phyloP scores from a whole-genome alignment of 169 alveolate genomes.

The Babesia bigemina region DNA sequence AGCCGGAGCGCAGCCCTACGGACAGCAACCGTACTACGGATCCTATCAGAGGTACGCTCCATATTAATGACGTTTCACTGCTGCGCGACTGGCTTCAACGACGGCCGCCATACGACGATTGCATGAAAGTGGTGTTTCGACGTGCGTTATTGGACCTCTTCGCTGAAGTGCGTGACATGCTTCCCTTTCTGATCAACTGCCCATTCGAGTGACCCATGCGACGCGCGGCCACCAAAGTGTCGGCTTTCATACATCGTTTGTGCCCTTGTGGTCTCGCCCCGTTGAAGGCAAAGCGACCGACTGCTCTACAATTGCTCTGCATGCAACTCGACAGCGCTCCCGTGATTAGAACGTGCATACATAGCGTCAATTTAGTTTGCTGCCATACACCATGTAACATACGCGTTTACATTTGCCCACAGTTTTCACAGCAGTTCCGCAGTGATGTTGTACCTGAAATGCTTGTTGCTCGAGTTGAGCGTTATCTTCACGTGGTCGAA shows the following conservation, averaged over 20 bases:
- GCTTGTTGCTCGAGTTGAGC: slow-evolving; percentile 63
- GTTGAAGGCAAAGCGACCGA: no score
- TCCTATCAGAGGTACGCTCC: slow-evolving; percentile 61
- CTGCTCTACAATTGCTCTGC: background rate
- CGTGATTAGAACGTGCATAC: slow-evolving; percentile 1
- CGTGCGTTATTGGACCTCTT: slow-evolving; percentile 1
- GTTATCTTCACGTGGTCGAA: slow-evolving; percentile 69
- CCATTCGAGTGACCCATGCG: slow-evolving; percentile 18
- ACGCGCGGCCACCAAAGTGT: slow-evolving; percentile 6
- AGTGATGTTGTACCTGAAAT: slow-evolving; percentile 69
- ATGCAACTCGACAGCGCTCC: slow-evolving; percentile 7
- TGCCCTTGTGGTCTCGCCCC: background rate
- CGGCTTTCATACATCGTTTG: background rate
- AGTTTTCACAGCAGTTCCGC: slow-evolving; percentile 57
- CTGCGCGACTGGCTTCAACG: background rate
- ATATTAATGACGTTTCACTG: slow-evolving; percentile 29
- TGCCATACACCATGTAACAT: slow-evolving; percentile 18
- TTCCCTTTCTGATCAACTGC: slow-evolving; percentile 1
- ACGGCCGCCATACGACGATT: slow-evolving; percentile 3
- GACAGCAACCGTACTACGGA: slow-evolving; percentile 52
- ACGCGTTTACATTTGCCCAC: slow-evolving; percentile 1
- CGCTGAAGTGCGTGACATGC: slow-evolving; percentile 13
- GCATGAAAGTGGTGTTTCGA: background rate
- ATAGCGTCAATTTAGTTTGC: slow-evolving; percentile 1
- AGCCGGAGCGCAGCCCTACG: slow-evolving; percentile 12